Conservation (phyloP, 257 asterid species). For the Plectranthus barbatus region DNA sequence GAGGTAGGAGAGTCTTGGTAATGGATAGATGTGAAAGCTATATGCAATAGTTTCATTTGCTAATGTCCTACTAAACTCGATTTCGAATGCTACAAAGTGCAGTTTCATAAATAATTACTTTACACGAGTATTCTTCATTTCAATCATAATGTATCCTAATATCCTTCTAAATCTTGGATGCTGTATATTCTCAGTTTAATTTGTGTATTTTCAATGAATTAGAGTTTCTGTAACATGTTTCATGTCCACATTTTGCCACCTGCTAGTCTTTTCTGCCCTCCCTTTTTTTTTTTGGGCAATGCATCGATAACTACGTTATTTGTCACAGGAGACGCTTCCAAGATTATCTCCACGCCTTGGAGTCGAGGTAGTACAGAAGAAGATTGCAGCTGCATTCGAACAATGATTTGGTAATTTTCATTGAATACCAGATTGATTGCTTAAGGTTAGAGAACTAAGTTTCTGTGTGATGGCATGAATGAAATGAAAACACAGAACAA, state of each 20-base stretch:
- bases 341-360: constrained; percentile 87
- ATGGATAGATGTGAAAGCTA: background rate
- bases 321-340: constrained; percentile 66
- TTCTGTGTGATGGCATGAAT: background rate
- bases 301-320: background rate
- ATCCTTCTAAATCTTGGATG: background rate
- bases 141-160: no score
- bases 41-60: background rate
- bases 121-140: no score
- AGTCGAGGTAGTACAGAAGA: constrained; percentile 69
- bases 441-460: background rate
- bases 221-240: background rate
- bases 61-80: background rate
- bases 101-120: no score
- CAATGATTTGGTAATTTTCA: constrained; percentile 10
- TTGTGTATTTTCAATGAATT: background rate
- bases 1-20: background rate
- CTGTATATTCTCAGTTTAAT: background rate
- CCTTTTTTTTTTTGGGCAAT: background rate
- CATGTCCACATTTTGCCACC: background rate
- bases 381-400: constrained; percentile 59
- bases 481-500: background rate
- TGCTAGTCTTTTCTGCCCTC: background rate
- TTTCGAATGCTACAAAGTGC: no score
- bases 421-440: background rate